phyloP scores from a whole-genome alignment of 2,329 filamentous ascomycete species.

The Sporothrix protearum region DNA sequence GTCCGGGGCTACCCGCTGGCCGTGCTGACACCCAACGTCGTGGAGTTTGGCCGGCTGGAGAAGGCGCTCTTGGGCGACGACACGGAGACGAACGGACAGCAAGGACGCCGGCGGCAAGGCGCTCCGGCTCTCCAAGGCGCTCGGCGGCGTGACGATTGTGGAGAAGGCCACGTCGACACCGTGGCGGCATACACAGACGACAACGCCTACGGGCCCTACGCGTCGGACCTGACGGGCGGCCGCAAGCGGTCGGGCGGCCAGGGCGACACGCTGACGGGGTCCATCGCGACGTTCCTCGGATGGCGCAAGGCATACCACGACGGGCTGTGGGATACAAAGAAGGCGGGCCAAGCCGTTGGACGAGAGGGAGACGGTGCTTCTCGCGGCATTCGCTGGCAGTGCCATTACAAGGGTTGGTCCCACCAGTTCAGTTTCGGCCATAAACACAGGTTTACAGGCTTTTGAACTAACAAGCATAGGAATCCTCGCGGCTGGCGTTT shows the following conservation, averaged over 20 bases:
- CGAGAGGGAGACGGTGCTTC: slow-evolving; percentile 57
- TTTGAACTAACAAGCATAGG: no score
- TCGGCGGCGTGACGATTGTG: slow-evolving; percentile 85
- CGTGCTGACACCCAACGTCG: slow-evolving; percentile 90
- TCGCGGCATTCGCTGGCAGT: slow-evolving; percentile 83
- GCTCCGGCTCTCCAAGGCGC: slow-evolving; percentile 64
- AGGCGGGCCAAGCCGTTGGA: slow-evolving; percentile 29
- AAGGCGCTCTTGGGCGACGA: slow-evolving; percentile 61
- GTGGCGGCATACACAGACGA: slow-evolving; percentile 43
- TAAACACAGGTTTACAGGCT: not conserved
- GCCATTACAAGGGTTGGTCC: slow-evolving; percentile 73
- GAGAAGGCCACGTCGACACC: slow-evolving; percentile 83
- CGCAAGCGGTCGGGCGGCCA: slow-evolving; percentile 90
- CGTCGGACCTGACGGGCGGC: slow-evolving; percentile 75
- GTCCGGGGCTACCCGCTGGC: slow-evolving; percentile 78
- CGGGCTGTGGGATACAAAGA: slow-evolving; percentile 66
- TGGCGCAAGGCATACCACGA: slow-evolving; percentile 88
- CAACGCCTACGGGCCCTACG: slow-evolving; percentile 50
- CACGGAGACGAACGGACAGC: slow-evolving; percentile 37
- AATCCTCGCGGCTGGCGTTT: slow-evolving; percentile 86
- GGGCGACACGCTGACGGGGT: slow-evolving; percentile 90
- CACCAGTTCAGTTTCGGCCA: not conserved
- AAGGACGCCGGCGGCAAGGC: slow-evolving; percentile 42
- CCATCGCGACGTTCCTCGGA: slow-evolving; percentile 79
- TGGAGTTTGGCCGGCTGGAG: slow-evolving; percentile 82